A percentile compares a stretch with the other conserved stretches of the same genome.
These are phyloP conservation scores for Hura crepitans DNA, from an alignment of 441 rosid species.

Conservation along the genomic window DNA sequence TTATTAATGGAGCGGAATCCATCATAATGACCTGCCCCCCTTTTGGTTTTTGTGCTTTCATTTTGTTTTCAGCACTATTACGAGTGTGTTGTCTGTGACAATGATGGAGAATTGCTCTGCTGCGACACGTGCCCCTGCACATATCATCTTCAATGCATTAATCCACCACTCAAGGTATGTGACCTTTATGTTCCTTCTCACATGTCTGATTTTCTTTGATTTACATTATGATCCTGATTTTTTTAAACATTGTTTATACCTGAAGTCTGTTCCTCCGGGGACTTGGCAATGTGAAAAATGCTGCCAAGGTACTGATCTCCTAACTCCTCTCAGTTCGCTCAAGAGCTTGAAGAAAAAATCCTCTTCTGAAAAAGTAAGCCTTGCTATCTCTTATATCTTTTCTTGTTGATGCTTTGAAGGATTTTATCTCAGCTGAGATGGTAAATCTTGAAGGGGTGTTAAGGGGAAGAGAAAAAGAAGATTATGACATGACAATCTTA, in stretches of 20 bases:
- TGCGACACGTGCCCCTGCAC: conserved; percentile 38
- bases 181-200: neutral
- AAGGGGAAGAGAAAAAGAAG: no score
- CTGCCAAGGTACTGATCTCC: conserved; percentile 2
- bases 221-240: conserved; percentile 3
- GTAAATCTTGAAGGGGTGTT: neutral
- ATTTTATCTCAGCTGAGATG: neutral
- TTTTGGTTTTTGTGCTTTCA: neutral
- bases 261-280: conserved; percentile 21
- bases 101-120: conserved; percentile 36
- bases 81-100: conserved; percentile 32
- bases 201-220: conserved; percentile 1
- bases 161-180: conserved; percentile 34
- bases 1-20: neutral
- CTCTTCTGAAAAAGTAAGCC: neutral
- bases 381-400: neutral
- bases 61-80: conserved; percentile 31
- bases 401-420: neutral
- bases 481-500: no score
- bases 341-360: neutral
- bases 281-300: conserved; percentile 25
- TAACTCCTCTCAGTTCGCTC: neutral
- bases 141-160: conserved; percentile 36
- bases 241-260: neutral
- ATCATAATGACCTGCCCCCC: neutral